A percentile compares a stretch with the other conserved stretches of the same genome.
phyloP scores from a whole-genome alignment of 768 basidiomycete species.

The Piloderma croceum region DNA sequence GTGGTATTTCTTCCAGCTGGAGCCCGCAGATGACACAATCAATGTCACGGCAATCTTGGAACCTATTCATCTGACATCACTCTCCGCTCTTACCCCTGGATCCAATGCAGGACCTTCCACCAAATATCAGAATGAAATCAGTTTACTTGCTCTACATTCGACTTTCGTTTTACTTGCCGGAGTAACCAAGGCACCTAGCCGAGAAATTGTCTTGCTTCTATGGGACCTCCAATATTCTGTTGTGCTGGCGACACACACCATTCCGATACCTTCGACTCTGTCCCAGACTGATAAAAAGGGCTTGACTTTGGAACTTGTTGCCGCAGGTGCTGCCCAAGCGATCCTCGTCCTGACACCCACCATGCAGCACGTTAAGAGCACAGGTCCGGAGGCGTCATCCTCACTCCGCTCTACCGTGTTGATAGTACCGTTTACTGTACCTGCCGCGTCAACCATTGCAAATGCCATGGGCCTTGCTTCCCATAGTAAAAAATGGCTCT shows the following conservation, averaged over 20 bases:
- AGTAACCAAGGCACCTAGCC: slow-evolving; percentile 27
- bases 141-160: slow-evolving; percentile 47
- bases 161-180: slow-evolving; percentile 55
- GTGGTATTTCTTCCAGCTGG: slow-evolving; percentile 37
- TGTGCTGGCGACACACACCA: slow-evolving; percentile 47
- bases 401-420: slow-evolving; percentile 46
- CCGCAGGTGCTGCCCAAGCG: slow-evolving; percentile 40
- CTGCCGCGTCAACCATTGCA: slow-evolving; percentile 54
- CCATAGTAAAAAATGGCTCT: slow-evolving; percentile 43
- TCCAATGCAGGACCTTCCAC: slow-evolving; percentile 14
- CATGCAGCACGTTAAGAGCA: slow-evolving; percentile 13
- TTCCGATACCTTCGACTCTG: slow-evolving; percentile 45
- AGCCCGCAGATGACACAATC: slow-evolving; percentile 18
- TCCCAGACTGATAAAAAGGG: slow-evolving; percentile 22
- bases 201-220: slow-evolving; percentile 48
- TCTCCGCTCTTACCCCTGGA: slow-evolving; percentile 25
- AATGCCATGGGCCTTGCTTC: slow-evolving; percentile 52
- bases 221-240: slow-evolving; percentile 71
- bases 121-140: slow-evolving; percentile 20
- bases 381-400: slow-evolving; percentile 10
- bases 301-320: slow-evolving; percentile 27
- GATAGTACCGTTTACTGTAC: slow-evolving; percentile 52
- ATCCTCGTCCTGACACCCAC: slow-evolving; percentile 46
- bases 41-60: slow-evolving; percentile 18
- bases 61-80: slow-evolving; percentile 16